Evolutionary conservation across 768 basidiomycete genomes (phyloP).

Genomic region (Lyophyllum shimeji): DNA sequence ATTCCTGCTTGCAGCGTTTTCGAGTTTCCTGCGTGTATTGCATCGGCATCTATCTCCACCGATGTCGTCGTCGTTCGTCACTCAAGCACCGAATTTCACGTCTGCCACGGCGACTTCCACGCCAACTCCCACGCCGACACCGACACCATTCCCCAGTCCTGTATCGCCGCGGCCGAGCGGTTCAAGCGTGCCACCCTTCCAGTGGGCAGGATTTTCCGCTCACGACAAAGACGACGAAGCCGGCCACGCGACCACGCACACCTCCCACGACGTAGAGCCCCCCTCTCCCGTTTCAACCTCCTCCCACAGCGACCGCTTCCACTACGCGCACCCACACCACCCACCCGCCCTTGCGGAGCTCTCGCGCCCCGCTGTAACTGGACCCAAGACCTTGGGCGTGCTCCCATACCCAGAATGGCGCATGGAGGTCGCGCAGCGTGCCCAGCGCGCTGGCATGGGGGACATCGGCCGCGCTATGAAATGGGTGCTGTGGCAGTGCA

Average conservation of each 20-base stretch:
- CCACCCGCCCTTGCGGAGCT: slow-evolving; percentile 16
- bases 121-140: slow-evolving; percentile 23
- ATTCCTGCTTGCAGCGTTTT: slow-evolving; percentile 35
- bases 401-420: slow-evolving; percentile 74
- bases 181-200: not conserved
- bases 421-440: slow-evolving; percentile 43
- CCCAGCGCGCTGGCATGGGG: slow-evolving; percentile 57
- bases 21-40: slow-evolving; percentile 50
- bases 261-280: not conserved
- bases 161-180: slow-evolving; percentile 9
- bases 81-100: slow-evolving; percentile 18
- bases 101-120: slow-evolving; percentile 17
- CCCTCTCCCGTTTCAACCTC: slow-evolving; percentile 8
- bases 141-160: slow-evolving; percentile 27
- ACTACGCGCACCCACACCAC: slow-evolving; percentile 13
- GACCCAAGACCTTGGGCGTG: slow-evolving; percentile 30
- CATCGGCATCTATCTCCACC: slow-evolving; percentile 41
- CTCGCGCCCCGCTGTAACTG: slow-evolving; percentile 12
- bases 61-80: slow-evolving; percentile 42
- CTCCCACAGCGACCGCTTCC: slow-evolving; percentile 7
- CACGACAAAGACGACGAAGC: not conserved
- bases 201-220: slow-evolving; percentile 10
- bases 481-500: slow-evolving; percentile 33
- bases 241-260: no score
- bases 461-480: slow-evolving; percentile 54